phyloP scores from a whole-genome alignment of 2,329 filamentous ascomycete species.

The Sporothrix luriei region DNA sequence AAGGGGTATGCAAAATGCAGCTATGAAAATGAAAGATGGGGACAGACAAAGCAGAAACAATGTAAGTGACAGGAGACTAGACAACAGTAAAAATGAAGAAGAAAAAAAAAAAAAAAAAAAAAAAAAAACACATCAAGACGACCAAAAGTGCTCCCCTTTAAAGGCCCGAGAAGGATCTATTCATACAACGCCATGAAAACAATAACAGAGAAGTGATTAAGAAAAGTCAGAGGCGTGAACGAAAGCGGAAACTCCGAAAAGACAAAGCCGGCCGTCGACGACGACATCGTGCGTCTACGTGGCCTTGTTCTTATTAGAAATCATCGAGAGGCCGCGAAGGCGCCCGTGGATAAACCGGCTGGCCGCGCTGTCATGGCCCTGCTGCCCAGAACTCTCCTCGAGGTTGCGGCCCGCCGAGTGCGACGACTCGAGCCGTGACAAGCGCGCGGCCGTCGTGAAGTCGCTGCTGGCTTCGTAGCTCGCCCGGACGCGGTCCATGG shows the following conservation, averaged over 20 bases:
- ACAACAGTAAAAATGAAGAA: slow-evolving; percentile 10
- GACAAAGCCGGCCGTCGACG: not conserved
- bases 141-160: slow-evolving; percentile 15
- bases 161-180: slow-evolving; percentile 18
- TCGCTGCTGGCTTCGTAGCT: slow-evolving; percentile 88
- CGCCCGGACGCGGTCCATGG: slow-evolving; percentile 80
- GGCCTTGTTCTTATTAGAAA: slow-evolving; percentile 39
- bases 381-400: not conserved
- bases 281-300: not conserved
- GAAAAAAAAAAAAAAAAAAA: too few species aligned
- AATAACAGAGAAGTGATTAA: slow-evolving; percentile 1
- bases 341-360: slow-evolving; percentile 37
- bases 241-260: not conserved
- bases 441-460: slow-evolving; percentile 84
- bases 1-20: slow-evolving; percentile 21
- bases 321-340: slow-evolving; percentile 40
- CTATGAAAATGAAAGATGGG: not conserved
- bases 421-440: slow-evolving; percentile 80
- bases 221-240: not conserved
- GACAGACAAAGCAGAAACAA: not conserved
- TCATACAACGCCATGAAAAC: slow-evolving; percentile 30
- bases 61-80: not conserved
- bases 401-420: slow-evolving; percentile 48
- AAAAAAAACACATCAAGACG: slow-evolving; percentile 21
- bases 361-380: slow-evolving; percentile 22